Percentiles rank a stretch among this genome's conserved stretches.
Conservation (phyloP, 768 basidiomycete species). For the Nidula microcarpa region DNA sequence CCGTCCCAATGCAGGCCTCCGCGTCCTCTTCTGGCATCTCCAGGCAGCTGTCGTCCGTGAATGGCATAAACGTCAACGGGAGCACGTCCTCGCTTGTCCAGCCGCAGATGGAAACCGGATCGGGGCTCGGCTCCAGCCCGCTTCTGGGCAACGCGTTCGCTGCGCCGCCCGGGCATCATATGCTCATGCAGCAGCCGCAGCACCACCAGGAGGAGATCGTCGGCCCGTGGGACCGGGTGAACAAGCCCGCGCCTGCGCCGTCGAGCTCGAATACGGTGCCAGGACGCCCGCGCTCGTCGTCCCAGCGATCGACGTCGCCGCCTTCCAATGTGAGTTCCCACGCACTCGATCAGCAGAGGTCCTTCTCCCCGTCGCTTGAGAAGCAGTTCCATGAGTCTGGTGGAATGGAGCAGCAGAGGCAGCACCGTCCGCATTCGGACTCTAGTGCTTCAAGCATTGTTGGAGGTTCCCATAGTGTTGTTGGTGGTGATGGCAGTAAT, state of each 20-base stretch:
- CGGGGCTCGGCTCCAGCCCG: constrained; percentile 16
- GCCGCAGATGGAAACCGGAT: constrained; percentile 10
- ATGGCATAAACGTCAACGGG: constrained; percentile 8
- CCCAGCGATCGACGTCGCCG: constrained; percentile 35
- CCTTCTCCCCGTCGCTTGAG: constrained; percentile 5
- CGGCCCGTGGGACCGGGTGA: constrained; percentile 43
- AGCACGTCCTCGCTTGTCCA: constrained; percentile 7
- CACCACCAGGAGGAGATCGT: constrained; percentile 26
- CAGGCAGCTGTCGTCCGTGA: constrained; percentile 29
- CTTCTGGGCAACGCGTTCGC: constrained; percentile 10
- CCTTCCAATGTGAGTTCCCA: constrained; percentile 2
- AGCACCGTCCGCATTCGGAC: constrained; percentile 15
- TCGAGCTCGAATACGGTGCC: constrained; percentile 3
- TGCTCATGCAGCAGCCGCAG: background rate
- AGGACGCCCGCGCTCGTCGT: constrained; percentile 15
- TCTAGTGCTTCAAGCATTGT: constrained; percentile 28
- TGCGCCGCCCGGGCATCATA: constrained; percentile 4
- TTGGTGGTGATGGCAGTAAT: constrained; percentile 12
- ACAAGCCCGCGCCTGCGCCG: constrained; percentile 7
- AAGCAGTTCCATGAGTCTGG: constrained; percentile 9
- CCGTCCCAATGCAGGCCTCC: constrained; percentile 29
- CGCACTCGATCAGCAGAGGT: background rate
- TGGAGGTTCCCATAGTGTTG: constrained; percentile 16
- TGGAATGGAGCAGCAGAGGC: constrained; percentile 7
- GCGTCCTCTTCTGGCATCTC: constrained; percentile 26